phyloP scores from a whole-genome alignment of 257 asterid genomes.

The Primulina eburnea region DNA sequence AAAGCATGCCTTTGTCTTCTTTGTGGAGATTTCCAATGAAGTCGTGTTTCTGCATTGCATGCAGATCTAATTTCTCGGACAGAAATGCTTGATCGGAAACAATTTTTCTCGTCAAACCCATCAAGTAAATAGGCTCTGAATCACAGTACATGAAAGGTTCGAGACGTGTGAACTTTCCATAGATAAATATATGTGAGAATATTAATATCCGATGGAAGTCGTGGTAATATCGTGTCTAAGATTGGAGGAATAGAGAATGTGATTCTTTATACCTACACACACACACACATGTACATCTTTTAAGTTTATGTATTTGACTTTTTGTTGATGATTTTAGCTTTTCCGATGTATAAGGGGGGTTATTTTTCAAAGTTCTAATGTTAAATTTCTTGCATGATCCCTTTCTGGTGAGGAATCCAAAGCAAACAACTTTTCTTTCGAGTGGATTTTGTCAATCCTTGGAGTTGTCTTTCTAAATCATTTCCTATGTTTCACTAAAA shows the following conservation, averaged over 20 bases:
- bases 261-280: not conserved
- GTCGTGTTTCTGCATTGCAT: not conserved
- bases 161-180: not conserved
- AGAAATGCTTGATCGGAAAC: not conserved
- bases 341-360: constrained; percentile 20
- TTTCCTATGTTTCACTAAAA: not conserved
- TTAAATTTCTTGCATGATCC: constrained; percentile 16
- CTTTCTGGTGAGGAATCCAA: constrained; percentile 67
- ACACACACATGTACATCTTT: not conserved
- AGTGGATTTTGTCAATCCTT: constrained; percentile 5
- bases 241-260: not conserved
- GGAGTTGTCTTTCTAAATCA: constrained; percentile 2
- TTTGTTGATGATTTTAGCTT: constrained; percentile 23
- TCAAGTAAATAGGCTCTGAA: not conserved
- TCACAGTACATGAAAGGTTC: constrained; percentile 23
- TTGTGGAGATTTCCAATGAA: not conserved
- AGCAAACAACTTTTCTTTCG: constrained; percentile 23
- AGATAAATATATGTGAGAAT: constrained; percentile 8
- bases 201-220: not conserved
- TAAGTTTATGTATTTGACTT: constrained; percentile 33
- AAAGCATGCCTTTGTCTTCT: not conserved
- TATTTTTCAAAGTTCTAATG: constrained; percentile 13
- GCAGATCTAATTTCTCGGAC: not conserved
- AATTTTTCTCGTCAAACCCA: not conserved
- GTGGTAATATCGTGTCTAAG: not conserved